Evolutionary conservation across 2,329 filamentous ascomycete species (phyloP).

Genomic region (Calonectria hawksworthii): DNA sequence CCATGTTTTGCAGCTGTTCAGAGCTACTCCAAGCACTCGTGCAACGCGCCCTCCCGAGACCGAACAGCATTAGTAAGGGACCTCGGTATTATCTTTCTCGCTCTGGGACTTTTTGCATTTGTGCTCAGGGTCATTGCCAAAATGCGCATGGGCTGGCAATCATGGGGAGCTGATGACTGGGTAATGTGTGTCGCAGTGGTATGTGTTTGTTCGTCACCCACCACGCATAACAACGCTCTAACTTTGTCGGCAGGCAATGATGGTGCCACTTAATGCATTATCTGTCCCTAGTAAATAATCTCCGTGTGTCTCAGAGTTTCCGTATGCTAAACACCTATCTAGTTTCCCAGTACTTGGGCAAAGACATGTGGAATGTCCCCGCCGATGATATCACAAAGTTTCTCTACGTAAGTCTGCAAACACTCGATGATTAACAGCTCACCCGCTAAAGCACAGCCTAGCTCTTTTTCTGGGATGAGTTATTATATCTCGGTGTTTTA

Average conservation of each 20-base stretch:
- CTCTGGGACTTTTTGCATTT: slow-evolving; percentile 14
- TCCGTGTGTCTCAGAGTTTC: background rate
- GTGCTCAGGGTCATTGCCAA: slow-evolving; percentile 13
- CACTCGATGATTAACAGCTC: too few species aligned
- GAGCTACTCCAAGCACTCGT: slow-evolving; percentile 20
- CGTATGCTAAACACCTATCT: background rate
- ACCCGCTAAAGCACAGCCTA: background rate
- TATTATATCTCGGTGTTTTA: slow-evolving; percentile 19
- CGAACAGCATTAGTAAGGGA: slow-evolving; percentile 18
- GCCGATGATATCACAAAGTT: slow-evolving; percentile 13
- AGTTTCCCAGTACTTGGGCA: slow-evolving; percentile 11
- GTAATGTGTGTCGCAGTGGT: slow-evolving; percentile 28
- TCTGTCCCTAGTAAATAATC: slow-evolving; percentile 16
- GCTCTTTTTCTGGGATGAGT: slow-evolving; percentile 27
- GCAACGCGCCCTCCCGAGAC: slow-evolving; percentile 18
- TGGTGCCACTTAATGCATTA: slow-evolving; percentile 18
- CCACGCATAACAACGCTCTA: background rate
- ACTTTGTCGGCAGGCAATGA: slow-evolving; percentile 12
- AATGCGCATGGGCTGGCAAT: background rate
- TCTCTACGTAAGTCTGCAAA: slow-evolving; percentile 15
- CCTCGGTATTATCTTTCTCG: slow-evolving; percentile 22
- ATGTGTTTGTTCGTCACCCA: background rate
- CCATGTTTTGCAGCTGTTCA: slow-evolving; percentile 7
- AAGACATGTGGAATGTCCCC: slow-evolving; percentile 25
- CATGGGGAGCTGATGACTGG: slow-evolving; percentile 29